Percentiles rank a stretch among this genome's conserved stretches.
Conservation (phyloP, 2,329 filamentous ascomycete species). For the Stachybotrys echinatus region DNA sequence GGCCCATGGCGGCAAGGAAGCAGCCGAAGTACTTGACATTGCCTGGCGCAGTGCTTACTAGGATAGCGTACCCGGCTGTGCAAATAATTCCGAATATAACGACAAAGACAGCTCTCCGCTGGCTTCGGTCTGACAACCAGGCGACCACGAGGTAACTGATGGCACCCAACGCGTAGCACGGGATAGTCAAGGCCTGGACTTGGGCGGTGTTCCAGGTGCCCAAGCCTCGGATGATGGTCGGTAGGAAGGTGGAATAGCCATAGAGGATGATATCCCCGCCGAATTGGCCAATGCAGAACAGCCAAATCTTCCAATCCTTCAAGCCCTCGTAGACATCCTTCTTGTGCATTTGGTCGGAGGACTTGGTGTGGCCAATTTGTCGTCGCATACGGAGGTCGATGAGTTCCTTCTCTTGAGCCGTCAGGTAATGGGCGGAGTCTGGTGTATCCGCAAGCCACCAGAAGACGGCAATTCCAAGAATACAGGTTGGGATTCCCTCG, state of each 20-base stretch:
- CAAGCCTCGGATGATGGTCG: slow-evolving; percentile 59
- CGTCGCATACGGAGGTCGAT: slow-evolving; percentile 20
- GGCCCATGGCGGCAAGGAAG: slow-evolving; percentile 56
- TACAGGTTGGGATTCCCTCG: slow-evolving; percentile 30
- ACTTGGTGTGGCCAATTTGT: slow-evolving; percentile 21
- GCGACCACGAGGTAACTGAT: slow-evolving; percentile 53
- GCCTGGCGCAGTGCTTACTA: slow-evolving; percentile 47
- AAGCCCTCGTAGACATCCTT: slow-evolving; percentile 52
- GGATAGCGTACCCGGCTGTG: slow-evolving; percentile 50
- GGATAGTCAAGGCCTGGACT: slow-evolving; percentile 63
- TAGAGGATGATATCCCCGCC: slow-evolving; percentile 61
- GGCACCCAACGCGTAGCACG: slow-evolving; percentile 58
- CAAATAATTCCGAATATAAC: slow-evolving; percentile 47
- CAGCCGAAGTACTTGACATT: slow-evolving; percentile 58
- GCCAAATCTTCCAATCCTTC: slow-evolving; percentile 56
- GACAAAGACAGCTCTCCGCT: slow-evolving; percentile 49
- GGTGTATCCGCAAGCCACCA: slow-evolving; percentile 23
- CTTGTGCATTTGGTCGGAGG: slow-evolving; percentile 31
- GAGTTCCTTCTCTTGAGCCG: slow-evolving; percentile 39
- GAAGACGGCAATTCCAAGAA: slow-evolving; percentile 20
- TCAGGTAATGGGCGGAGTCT: slow-evolving; percentile 52
- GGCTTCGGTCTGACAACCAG: slow-evolving; percentile 51
- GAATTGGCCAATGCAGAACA: slow-evolving; percentile 55
- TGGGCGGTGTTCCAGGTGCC: slow-evolving; percentile 32
- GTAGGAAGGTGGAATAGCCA: slow-evolving; percentile 56